These are phyloP conservation scores for Circinella minor DNA, from an alignment of 371 early-diverging fungal species.

Conservation along the genomic window DNA sequence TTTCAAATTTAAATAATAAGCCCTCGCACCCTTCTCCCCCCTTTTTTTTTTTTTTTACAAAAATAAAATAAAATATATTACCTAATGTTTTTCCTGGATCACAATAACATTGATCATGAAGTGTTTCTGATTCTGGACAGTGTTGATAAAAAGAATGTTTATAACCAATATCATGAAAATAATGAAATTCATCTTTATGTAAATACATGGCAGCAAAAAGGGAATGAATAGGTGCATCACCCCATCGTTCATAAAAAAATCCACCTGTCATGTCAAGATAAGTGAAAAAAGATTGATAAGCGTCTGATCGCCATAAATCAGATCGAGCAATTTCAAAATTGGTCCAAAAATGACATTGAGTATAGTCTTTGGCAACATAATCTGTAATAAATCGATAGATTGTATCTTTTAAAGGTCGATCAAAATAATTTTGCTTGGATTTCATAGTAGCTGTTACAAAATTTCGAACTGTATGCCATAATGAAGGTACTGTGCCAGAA, in stretches of 20 bases:
- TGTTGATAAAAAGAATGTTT: conserved; percentile 68
- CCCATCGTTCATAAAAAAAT: conserved; percentile 79
- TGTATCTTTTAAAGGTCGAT: conserved; percentile 39
- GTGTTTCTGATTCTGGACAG: conserved; percentile 63
- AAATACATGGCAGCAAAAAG: conserved; percentile 76
- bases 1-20: too few species aligned
- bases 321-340: conserved; percentile 94
- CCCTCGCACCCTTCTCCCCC: too few species aligned
- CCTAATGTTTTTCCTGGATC: conserved; percentile 38
- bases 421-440: conserved; percentile 44
- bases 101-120: conserved; percentile 34
- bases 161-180: conserved; percentile 89
- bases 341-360: conserved; percentile 87
- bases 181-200: conserved; percentile 77
- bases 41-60: too few species aligned
- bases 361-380: conserved; percentile 49
- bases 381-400: conserved; percentile 36
- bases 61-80: conserved; percentile 4
- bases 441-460: conserved; percentile 49
- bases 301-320: conserved; percentile 73
- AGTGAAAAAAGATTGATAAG: conserved; percentile 58
- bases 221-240: conserved; percentile 97
- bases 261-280: conserved; percentile 69
- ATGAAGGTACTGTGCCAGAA: conserved; percentile 71
- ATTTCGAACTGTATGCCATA: conserved; percentile 68